Evolutionary conservation across 1,284 basidiomycete species (phyloP), one percentile per base, ranked within the genome.

Genomic region (Volvariella surrecta): DNA sequence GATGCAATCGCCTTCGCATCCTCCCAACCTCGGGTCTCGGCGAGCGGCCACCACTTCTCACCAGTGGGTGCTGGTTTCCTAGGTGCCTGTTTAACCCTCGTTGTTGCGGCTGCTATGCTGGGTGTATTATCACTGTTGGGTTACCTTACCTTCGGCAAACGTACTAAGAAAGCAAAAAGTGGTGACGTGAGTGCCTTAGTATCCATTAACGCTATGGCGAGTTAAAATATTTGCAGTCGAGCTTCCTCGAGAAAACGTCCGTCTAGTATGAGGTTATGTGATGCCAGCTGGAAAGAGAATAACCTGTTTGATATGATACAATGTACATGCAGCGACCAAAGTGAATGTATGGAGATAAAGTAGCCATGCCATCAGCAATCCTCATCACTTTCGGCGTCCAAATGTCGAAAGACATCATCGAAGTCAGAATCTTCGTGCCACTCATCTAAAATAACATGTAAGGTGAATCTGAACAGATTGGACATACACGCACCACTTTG

Each of bases 31-130:
- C 58, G 17, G 40, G 48, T 4, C 11, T 18, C 24, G 35, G 37
- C 20, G 45, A 53, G 46, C 60, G 64, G 40, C 63, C 70, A 28
- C 59, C 31, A 71, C 80, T 50, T 70, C 66, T 49, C 71, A 7
- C 7, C 67, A 0, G 69, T 80, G 8, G 79, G 75, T 11, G 78
- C 80, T 21, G 80, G 80, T 1, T 78, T 81, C 60, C 58, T 83
- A 8, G 81, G 81, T 19, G 81, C 81, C 1, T 75, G 76, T 4
- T 52, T 83, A 48, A 72, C 73, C 20, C 52, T 76, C 20, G 70
- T 62, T 6, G 66, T 77, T 9, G 56, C 64, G 30, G 50, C 68
- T 18, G 49, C 63, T 11, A 61, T 66, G 45, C 52, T 77, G 11
- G 64, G 51, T 6, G 52, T 64, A 10, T 51, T 79, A 32, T 53